A percentile compares a stretch with the other conserved stretches of the same genome.
Evolutionary conservation across 2,329 filamentous ascomycete genomes (phyloP).

Genomic region (Orbilia oligospora): DNA sequence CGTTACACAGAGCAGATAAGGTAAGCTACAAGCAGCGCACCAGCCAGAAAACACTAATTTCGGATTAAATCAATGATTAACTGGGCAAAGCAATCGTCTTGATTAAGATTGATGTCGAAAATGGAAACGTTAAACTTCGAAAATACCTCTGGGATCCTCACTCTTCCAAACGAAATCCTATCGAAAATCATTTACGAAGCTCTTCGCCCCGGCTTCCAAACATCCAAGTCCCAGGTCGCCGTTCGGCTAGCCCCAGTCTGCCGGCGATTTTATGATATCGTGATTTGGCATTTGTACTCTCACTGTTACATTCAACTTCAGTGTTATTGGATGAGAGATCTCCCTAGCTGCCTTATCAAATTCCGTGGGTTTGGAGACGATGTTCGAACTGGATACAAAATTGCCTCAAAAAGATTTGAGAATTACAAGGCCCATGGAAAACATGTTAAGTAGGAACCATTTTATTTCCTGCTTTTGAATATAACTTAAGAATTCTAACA

Average conservation of each 20-base stretch:
- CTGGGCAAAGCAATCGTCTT: too few relatives aligned
- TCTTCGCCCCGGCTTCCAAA: background rate
- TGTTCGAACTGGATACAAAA: background rate
- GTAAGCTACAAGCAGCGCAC: background rate
- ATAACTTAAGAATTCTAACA: background rate
- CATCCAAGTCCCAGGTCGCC: background rate
- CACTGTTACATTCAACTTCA: constrained; percentile 3
- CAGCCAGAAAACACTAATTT: too few relatives aligned
- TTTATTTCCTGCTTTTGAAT: background rate
- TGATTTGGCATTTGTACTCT: constrained; percentile 21
- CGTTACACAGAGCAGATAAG: background rate
- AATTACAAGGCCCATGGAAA: background rate
- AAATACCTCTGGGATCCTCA: background rate
- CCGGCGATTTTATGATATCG: constrained; percentile 14
- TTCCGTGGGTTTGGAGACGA: constrained; percentile 13
- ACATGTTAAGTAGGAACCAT: background rate
- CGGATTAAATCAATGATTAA: too few relatives aligned
- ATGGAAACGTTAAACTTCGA: too few relatives aligned
- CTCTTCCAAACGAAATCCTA: constrained; percentile 9
- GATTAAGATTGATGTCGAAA: too few relatives aligned
- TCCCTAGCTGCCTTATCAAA: background rate
- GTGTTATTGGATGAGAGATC: too few relatives aligned
- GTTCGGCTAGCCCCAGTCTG: constrained; percentile 3
- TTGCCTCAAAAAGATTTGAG: constrained; percentile 1
- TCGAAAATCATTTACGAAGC: background rate